A percentile compares a stretch with the other conserved stretches of the same genome.
phyloP scores from a whole-genome alignment of 1,284 basidiomycete genomes.

The Apiotrichum gracile region DNA sequence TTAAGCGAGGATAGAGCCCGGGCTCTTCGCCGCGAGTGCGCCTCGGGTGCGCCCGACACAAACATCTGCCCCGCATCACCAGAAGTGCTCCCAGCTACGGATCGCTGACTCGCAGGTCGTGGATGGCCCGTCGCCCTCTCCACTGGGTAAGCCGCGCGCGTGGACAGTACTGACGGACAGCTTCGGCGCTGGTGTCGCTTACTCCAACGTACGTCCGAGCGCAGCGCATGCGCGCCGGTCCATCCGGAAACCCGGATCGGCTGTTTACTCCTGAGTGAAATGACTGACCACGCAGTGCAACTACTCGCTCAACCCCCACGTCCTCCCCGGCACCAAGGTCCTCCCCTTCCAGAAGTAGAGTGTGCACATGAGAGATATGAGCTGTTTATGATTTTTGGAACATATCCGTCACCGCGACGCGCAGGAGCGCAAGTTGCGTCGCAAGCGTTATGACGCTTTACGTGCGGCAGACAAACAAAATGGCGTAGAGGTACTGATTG shows the following conservation, averaged over 20 bases:
- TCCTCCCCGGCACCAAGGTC: constrained; percentile 82
- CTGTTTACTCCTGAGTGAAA: too few species aligned
- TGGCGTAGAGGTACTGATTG: not conserved
- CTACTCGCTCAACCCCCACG: constrained; percentile 88
- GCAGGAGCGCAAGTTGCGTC: too few species aligned
- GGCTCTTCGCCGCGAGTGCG: too few species aligned
- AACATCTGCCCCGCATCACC: constrained; percentile 1
- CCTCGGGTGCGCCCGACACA: too few species aligned
- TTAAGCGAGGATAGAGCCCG: not conserved
- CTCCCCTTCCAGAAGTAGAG: constrained; percentile 48
- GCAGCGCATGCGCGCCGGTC: not conserved
- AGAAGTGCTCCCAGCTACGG: too few species aligned
- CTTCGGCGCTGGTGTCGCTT: constrained; percentile 64
- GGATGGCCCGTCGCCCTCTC: constrained; percentile 92
- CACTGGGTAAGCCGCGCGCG: constrained; percentile 63
- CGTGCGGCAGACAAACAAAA: not conserved
- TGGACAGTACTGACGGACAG: constrained; percentile 20
- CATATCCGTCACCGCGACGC: too few species aligned
- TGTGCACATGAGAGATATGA: too few species aligned
- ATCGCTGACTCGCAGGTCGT: constrained; percentile 59
- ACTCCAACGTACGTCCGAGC: constrained; percentile 52
- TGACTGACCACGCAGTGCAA: too few species aligned
- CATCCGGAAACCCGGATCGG: not conserved
- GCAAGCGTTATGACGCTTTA: too few species aligned
- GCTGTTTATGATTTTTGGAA: too few species aligned